Percentiles rank a stretch among this genome's conserved stretches.
phyloP scores from a whole-genome alignment of 2,329 filamentous ascomycete species.

The Drechslerella coelobrocha region DNA sequence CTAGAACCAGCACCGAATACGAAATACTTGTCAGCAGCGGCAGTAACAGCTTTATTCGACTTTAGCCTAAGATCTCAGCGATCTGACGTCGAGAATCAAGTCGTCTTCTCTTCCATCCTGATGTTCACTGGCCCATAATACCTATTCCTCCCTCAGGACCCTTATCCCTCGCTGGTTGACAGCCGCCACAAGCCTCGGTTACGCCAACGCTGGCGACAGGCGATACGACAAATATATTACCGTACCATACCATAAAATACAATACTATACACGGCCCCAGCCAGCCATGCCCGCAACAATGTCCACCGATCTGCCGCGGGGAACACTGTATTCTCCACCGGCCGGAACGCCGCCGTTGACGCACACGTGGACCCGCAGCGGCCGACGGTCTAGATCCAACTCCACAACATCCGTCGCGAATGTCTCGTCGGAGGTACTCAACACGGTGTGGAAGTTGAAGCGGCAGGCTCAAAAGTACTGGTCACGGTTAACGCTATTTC shows the following conservation, averaged over 20 bases:
- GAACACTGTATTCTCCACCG: constrained; percentile 53
- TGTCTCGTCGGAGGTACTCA: constrained; percentile 25
- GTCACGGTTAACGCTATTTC: constrained; percentile 51
- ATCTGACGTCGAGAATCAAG: not conserved
- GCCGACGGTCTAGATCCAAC: constrained; percentile 24
- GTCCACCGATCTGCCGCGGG: constrained; percentile 36
- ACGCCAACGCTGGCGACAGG: no score
- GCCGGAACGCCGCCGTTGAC: constrained; percentile 41
- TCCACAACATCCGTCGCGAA: constrained; percentile 35
- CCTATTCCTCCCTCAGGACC: no score
- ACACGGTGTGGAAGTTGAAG: constrained; percentile 47
- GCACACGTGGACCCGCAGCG: constrained; percentile 49
- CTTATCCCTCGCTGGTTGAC: no score
- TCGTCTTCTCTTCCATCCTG: not conserved
- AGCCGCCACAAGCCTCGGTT: no score
- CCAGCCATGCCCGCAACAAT: constrained; percentile 2
- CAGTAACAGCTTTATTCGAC: not conserved
- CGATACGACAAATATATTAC: no score
- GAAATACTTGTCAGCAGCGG: not conserved
- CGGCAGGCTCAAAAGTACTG: constrained; percentile 52
- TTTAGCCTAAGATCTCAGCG: not conserved
- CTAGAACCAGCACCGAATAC: not conserved
- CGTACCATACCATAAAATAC: no score
- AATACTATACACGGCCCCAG: not conserved
- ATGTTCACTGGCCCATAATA: no score